These are phyloP conservation scores for Rubus idaeus DNA, from an alignment of 306 rosid species.

Conservation along the genomic window DNA sequence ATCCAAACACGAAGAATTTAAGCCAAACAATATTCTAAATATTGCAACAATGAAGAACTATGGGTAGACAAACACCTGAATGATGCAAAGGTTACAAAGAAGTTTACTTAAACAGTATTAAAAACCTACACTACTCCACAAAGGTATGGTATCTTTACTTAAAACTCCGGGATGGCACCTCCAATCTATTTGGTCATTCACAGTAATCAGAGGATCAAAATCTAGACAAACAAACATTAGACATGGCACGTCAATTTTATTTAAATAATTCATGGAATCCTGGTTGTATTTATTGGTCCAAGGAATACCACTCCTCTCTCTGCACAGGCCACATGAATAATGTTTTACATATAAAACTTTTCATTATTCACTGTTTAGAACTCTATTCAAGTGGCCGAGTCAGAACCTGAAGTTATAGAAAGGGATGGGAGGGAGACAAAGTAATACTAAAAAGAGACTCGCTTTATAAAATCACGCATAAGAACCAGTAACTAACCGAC, in stretches of 20 bases:
- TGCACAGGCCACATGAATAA: slow-evolving; percentile 1
- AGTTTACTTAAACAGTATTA: not conserved
- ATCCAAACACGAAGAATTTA: slow-evolving; percentile 17
- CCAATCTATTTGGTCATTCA: not conserved
- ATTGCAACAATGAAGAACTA: not conserved
- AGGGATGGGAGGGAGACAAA: not conserved
- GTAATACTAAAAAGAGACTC: not conserved
- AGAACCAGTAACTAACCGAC: slow-evolving; percentile 55
- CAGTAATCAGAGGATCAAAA: not conserved
- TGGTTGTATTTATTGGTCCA: not conserved
- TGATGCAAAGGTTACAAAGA: not conserved
- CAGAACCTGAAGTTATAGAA: not conserved
- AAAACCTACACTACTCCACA: not conserved
- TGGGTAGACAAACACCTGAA: not conserved
- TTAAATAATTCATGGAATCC: slow-evolving; percentile 4
- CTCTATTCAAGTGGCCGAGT: not conserved
- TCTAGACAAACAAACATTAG: not conserved
- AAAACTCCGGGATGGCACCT: not conserved
- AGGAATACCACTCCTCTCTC: not conserved
- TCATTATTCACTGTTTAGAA: not conserved
- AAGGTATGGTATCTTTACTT: not conserved
- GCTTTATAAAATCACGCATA: not conserved
- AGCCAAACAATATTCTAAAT: slow-evolving; percentile 8
- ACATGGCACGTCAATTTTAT: not conserved
- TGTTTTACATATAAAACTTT: not conserved